Percentiles rank a stretch among this genome's conserved stretches.
phyloP scores from a whole-genome alignment of 805 yeast species.

The Metschnikowia bowlesiae region DNA sequence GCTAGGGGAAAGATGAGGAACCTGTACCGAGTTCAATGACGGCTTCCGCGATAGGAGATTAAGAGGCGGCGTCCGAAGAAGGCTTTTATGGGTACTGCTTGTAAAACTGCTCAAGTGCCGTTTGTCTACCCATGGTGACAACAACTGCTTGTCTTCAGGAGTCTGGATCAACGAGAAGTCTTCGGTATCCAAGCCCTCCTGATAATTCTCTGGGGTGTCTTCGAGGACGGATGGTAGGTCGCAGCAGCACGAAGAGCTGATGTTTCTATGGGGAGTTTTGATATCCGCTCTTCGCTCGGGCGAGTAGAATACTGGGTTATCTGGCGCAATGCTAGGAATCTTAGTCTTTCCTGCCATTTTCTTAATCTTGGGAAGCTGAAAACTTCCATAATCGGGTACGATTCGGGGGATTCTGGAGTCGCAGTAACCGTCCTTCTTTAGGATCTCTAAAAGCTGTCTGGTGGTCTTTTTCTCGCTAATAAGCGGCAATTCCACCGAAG shows the following conservation, averaged over 20 bases:
- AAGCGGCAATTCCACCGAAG: neutral
- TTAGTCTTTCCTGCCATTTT: slow-evolving; percentile 18
- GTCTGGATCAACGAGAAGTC: slow-evolving; percentile 4
- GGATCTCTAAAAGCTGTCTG: neutral
- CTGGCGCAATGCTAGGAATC: slow-evolving; percentile 28
- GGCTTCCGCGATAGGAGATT: slow-evolving; percentile 7
- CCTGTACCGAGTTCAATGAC: slow-evolving; percentile 12
- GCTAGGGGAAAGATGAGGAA: slow-evolving; percentile 18
- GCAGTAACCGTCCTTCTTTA: neutral
- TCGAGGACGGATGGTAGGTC: slow-evolving; percentile 3
- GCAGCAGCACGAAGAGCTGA: slow-evolving; percentile 5
- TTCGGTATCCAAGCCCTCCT: neutral
- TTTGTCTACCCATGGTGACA: slow-evolving; percentile 1
- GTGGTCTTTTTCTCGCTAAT: neutral
- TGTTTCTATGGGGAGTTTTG: slow-evolving; percentile 3
- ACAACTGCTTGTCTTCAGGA: slow-evolving; percentile 1
- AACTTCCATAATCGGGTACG: slow-evolving; percentile 15
- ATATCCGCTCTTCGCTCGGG: slow-evolving; percentile 12
- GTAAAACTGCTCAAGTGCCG: slow-evolving; percentile 1
- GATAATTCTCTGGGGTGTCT: slow-evolving; percentile 1
- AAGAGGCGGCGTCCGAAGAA: slow-evolving; percentile 1
- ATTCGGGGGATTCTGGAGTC: slow-evolving; percentile 26
- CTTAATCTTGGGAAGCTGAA: slow-evolving; percentile 23
- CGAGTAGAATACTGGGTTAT: slow-evolving; percentile 30
- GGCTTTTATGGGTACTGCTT: neutral